Evolutionary conservation across 176 grass and related monocot species (phyloP), one percentile per base, ranked within the genome.

Genomic region (Eremochloa ophiuroides): DNA sequence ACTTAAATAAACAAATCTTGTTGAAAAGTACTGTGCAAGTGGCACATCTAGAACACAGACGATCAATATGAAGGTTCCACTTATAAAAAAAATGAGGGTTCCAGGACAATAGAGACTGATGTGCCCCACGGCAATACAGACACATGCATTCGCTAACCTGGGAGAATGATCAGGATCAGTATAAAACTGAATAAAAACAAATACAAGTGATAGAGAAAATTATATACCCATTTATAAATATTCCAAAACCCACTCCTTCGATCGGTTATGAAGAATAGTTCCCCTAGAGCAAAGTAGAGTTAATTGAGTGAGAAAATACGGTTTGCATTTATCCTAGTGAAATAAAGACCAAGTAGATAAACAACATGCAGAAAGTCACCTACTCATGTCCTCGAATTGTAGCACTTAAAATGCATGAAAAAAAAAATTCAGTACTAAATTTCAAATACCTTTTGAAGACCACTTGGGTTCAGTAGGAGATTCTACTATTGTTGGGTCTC

Each of bases 391-490:
- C 58, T 62, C 46, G 7, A 22, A 43, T 18, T 16, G 13, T 31
- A 30, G 40, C 23, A 69, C 5, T 58, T 69, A 51, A 69, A 70
- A 31, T 41, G 11, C 5, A 31, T 41, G 11, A 2, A 29, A 13
- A 25, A 20, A 60, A 33, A 42, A 71, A 10, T 37, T 61, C 9
- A 44, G 29, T 59, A 44, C 10, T 30, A 10, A 31, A 72, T 66
- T 80, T 71, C 18, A 80, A 75, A 71, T 59, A 97, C 95, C 95
- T 80, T 92, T 89, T 35, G 95, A 86, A 71, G 95, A 94, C 95
- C 95, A 97, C 84, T 92, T 97, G 77, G 95, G 95, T 69, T 97
- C 95, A 79, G 95, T 94, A 73, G 95, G 95, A 87, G 95, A 94
- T 73, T 97, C 95, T 41, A 94, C 78, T 72, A 92, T 27, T 43